A percentile compares a stretch with the other conserved stretches of the same genome.
Conservation (phyloP, 2,329 filamentous ascomycete species). For the Cytospora mali region DNA sequence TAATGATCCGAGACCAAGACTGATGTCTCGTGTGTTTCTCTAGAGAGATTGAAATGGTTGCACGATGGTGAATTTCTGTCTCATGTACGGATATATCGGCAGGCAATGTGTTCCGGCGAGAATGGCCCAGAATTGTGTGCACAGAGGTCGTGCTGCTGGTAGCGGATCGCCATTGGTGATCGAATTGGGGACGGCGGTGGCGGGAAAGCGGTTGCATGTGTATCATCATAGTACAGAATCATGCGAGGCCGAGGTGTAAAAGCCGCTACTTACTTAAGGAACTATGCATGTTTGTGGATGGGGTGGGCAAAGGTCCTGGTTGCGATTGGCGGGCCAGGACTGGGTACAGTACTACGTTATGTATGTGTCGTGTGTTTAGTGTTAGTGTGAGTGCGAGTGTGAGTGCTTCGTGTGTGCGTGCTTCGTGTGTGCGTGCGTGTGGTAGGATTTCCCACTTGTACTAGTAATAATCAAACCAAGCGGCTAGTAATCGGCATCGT, state of each 20-base stretch:
- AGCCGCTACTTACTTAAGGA: constrained; percentile 4
- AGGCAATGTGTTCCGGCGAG: constrained; percentile 12
- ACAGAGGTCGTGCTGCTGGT: neutral
- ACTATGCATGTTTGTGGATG: too few relatives aligned
- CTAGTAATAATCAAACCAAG: neutral
- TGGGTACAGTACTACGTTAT: neutral
- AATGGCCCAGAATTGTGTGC: constrained; percentile 5
- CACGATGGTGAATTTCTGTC: constrained; percentile 16
- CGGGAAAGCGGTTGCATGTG: constrained; percentile 2
- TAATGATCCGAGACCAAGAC: constrained; percentile 4
- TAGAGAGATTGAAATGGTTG: constrained; percentile 8
- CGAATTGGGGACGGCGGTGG: constrained; percentile 2
- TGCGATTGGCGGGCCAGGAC: neutral
- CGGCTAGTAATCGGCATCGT: neutral
- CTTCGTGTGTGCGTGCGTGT: neutral
- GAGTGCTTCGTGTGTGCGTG: too few relatives aligned
- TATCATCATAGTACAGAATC: constrained; percentile 10
- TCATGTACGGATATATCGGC: constrained; percentile 6
- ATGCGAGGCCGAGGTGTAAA: constrained; percentile 7
- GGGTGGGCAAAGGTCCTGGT: neutral
- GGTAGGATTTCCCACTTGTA: constrained; percentile 1
- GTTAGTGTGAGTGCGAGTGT: neutral
- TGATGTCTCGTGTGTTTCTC: too few relatives aligned
- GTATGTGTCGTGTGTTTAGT: neutral
- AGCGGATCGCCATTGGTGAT: constrained; percentile 9